Evolutionary conservation across 2,329 filamentous ascomycete genomes (phyloP), one percentile per base, ranked within the genome.

Genomic region (Phoma sp.): DNA sequence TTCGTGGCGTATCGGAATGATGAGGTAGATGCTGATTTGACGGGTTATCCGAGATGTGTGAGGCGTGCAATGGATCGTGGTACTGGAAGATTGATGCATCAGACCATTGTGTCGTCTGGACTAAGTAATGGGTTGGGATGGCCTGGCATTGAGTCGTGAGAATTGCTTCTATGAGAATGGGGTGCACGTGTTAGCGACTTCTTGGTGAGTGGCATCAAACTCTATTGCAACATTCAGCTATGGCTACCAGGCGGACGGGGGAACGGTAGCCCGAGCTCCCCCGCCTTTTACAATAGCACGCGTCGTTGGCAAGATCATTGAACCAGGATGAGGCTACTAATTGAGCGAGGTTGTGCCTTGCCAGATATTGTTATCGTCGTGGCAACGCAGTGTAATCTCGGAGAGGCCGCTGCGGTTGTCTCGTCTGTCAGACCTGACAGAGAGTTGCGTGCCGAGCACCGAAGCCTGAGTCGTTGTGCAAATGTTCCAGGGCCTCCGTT

Each of bases 241-340:
- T 57, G 43, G 38, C 38, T 47, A 52, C 54, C 54, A 47, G 47
- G 33, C 21, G 37, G 32, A 48, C 54, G 43, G 54, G 54, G 48
- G 27, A 39, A 43, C 47, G 47, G 48, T 40, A 51, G 48, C 39
- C 54, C 43, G 17, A 51, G 47, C 54, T 43, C 17, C 47, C 54
- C 54, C 47, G 47, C 52, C 52, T 55, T 55, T 55, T 22, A 32
- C 36, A 29, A 50, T 41, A 24, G 17, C 13, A 45, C 17, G 17
- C 17, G 35, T 41, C 22, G 19, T 36, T 17, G 32, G 17, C 10
- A 27, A 37, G 17, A 13, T 25, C 22, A 13, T 50, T 4, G 21
- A 37, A 43, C 41, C 25, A 25, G 37, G 41, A 46, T 50, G 24
- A 21, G 39, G 29, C 33, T 33, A 17, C 21, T 21, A 29, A 33